Conservation (phyloP, 129 eudicot genomes). For the Chrysanthemum lavandulifolium region DNA sequence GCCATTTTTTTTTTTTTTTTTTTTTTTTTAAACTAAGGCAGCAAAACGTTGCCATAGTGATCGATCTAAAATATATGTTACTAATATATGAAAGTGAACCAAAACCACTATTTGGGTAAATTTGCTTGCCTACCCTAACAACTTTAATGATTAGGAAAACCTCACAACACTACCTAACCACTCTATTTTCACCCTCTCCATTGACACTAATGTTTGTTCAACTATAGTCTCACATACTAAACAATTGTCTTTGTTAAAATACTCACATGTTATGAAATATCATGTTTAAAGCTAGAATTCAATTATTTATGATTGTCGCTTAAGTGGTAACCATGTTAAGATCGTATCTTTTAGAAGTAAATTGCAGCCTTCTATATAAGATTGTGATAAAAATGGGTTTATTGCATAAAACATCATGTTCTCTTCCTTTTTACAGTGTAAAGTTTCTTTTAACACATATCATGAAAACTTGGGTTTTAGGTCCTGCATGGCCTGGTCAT, state of each 20-base stretch:
- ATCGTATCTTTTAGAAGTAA: no score
- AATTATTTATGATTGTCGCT: background rate
- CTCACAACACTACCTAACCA: conserved; percentile 28
- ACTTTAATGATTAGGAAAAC: conserved; percentile 33
- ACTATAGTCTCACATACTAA: conserved; percentile 21
- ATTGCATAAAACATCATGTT: no score
- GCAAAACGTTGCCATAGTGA: no score
- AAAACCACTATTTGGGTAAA: conserved; percentile 27
- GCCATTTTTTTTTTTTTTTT: no score
- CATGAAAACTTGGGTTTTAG: no score
- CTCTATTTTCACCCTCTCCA: conserved; percentile 1
- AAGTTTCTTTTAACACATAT: no score
- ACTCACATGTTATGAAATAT: background rate
- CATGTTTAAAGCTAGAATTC: background rate
- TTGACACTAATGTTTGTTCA: conserved; percentile 28
- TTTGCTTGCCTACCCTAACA: conserved; percentile 37
- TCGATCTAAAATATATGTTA: no score
- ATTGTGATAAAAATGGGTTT: no score
- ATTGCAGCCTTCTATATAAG: no score
- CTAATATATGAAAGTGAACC: conserved; percentile 14
- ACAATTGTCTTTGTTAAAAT: conserved; percentile 14
- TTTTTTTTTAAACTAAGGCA: no score
- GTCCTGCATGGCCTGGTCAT: no score
- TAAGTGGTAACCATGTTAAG: background rate
- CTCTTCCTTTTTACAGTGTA: no score